phyloP scores from a whole-genome alignment of 768 basidiomycete species.

The Pleurotus cornucopiae region DNA sequence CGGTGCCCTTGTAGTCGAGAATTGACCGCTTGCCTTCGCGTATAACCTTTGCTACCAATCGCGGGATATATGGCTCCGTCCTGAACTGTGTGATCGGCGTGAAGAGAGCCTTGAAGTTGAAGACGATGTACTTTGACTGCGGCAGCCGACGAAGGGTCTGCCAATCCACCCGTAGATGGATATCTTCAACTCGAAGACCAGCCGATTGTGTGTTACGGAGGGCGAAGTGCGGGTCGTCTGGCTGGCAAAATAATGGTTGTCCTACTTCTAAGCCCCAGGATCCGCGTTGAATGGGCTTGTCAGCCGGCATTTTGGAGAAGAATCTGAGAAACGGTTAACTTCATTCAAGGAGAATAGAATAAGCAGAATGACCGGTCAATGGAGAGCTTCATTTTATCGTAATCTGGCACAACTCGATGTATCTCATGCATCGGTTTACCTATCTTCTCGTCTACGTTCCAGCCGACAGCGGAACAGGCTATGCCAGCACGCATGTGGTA shows the following conservation, averaged over 20 bases:
- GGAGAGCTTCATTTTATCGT: conserved; percentile 43
- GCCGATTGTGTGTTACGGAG: conserved; percentile 27
- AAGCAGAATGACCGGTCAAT: conserved; percentile 38
- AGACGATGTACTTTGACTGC: conserved; percentile 41
- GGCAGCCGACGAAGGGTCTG: conserved; percentile 50
- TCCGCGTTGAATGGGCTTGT: conserved; percentile 49
- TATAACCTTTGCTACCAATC: conserved; percentile 38
- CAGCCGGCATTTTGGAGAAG: conserved; percentile 41
- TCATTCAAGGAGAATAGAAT: not conserved
- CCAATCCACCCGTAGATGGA: conserved; percentile 50
- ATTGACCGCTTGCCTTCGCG: conserved; percentile 34
- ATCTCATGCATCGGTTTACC: conserved; percentile 42
- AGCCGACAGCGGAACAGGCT: conserved; percentile 43
- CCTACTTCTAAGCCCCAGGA: conserved; percentile 52
- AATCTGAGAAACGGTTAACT: conserved; percentile 23
- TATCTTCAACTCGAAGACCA: conserved; percentile 32
- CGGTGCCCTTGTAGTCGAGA: conserved; percentile 39
- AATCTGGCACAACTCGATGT: conserved; percentile 44
- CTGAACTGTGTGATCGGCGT: conserved; percentile 41
- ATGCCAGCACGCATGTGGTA: conserved; percentile 44
- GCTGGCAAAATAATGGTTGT: conserved; percentile 41
- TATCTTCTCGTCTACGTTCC: conserved; percentile 44
- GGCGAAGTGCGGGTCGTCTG: conserved; percentile 31
- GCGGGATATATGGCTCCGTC: conserved; percentile 44
- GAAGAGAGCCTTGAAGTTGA: conserved; percentile 53